Evolutionary conservation across 2,329 filamentous ascomycete species (phyloP).

Genomic region (Zopfia rhizophila): DNA sequence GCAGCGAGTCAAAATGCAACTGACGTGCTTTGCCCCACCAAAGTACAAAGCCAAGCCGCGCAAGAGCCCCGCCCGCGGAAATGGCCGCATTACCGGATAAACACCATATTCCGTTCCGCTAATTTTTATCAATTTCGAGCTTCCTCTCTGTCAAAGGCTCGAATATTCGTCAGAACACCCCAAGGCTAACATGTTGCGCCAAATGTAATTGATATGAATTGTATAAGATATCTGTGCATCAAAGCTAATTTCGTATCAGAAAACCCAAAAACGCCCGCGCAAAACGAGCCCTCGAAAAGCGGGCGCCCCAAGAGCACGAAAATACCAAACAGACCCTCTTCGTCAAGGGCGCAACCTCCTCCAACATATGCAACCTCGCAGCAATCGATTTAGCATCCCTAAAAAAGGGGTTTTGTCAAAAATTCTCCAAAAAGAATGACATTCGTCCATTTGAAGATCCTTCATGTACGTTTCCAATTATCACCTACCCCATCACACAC

Average conservation of each 20-base stretch:
- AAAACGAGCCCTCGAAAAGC: constrained; percentile 93
- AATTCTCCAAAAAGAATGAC: constrained; percentile 96
- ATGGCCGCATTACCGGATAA: too few relatives aligned
- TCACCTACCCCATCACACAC: background rate
- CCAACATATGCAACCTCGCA: constrained; percentile 82
- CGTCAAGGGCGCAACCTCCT: constrained; percentile 86
- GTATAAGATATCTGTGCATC: background rate
- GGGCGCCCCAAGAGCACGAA: constrained; percentile 87
- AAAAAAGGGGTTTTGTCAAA: constrained; percentile 84
- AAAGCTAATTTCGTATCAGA: constrained; percentile 47
- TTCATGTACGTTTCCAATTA: constrained; percentile 63
- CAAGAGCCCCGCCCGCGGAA: constrained; percentile 10
- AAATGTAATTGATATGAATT: constrained; percentile 38
- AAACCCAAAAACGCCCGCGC: constrained; percentile 86
- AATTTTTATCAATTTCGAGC: too few relatives aligned
- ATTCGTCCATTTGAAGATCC: constrained; percentile 95
- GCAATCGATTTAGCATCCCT: constrained; percentile 86
- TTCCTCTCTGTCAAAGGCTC: too few relatives aligned
- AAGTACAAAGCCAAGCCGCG: constrained; percentile 14
- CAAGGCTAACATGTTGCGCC: constrained; percentile 41
- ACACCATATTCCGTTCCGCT: too few relatives aligned
- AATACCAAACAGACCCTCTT: constrained; percentile 92
- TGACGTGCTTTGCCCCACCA: constrained; percentile 39
- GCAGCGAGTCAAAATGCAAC: constrained; percentile 10
- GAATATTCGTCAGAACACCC: too few relatives aligned